phyloP scores from a whole-genome alignment of 768 basidiomycete species.

The Lanmaoa rubissima region DNA sequence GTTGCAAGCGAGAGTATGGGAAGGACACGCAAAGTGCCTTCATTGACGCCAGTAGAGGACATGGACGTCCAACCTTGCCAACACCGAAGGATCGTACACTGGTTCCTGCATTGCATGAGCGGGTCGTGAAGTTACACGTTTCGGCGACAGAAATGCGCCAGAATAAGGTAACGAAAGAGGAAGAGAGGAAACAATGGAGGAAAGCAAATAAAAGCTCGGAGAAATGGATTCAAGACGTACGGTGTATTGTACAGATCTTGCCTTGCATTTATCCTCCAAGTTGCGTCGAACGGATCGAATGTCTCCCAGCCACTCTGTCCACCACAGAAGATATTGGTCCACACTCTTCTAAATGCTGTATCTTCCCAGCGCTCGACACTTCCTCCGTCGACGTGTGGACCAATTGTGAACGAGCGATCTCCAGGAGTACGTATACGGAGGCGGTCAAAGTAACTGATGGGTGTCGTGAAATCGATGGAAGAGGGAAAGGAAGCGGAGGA shows the following conservation, averaged over 20 bases:
- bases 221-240: slow-evolving; percentile 29
- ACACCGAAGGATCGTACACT: slow-evolving; percentile 54
- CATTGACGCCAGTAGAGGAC: slow-evolving; percentile 51
- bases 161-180: slow-evolving; percentile 3
- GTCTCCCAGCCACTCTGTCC: slow-evolving; percentile 40
- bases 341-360: slow-evolving; percentile 39
- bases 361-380: slow-evolving; percentile 60
- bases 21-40: slow-evolving; percentile 65
- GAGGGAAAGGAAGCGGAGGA: slow-evolving; percentile 37
- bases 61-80: slow-evolving; percentile 60
- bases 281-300: slow-evolving; percentile 52
- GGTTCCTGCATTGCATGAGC: slow-evolving; percentile 36
- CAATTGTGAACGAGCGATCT: slow-evolving; percentile 63
- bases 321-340: slow-evolving; percentile 42
- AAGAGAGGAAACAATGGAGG: background rate
- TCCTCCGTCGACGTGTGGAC: slow-evolving; percentile 57
- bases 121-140: background rate
- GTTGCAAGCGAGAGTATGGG: slow-evolving; percentile 54
- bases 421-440: slow-evolving; percentile 72
- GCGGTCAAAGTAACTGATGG: slow-evolving; percentile 77
- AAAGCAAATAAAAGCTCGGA: background rate
- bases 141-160: background rate
- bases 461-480: slow-evolving; percentile 47
- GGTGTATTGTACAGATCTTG: slow-evolving; percentile 63
- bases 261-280: slow-evolving; percentile 45